These are phyloP conservation scores for Monilinia fructigena DNA, from an alignment of 2,329 filamentous ascomycete genomes.

Conservation along the genomic window DNA sequence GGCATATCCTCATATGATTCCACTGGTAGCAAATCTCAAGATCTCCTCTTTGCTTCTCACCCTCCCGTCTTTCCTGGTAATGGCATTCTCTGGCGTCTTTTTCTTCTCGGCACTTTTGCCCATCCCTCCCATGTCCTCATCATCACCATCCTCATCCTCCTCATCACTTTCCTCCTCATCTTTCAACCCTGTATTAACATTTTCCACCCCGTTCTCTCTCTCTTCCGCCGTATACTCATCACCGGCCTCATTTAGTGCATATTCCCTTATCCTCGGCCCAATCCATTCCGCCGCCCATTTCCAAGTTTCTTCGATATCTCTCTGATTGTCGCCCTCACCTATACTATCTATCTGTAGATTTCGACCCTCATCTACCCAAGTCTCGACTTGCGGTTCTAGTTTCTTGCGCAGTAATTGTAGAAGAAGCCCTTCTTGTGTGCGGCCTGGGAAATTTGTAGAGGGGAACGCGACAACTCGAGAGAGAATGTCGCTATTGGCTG, in stretches of 20 bases:
- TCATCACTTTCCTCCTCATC: conserved; percentile 58
- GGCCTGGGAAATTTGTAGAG: conserved; percentile 70
- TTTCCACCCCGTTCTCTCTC: conserved; percentile 62
- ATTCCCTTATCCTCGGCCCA: conserved; percentile 45
- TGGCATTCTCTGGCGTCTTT: conserved; percentile 23
- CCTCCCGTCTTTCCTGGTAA: conserved; percentile 29
- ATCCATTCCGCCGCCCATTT: conserved; percentile 43
- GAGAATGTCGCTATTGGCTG: conserved; percentile 65
- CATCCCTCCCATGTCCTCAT: conserved; percentile 54
- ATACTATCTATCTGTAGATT: conserved; percentile 41
- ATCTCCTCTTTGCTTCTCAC: conserved; percentile 45
- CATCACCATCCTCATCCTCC: conserved; percentile 51
- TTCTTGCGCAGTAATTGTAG: conserved; percentile 77
- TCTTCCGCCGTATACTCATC: conserved; percentile 73
- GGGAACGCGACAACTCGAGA: conserved; percentile 71
- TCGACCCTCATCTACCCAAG: conserved; percentile 65
- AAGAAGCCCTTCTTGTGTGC: conserved; percentile 64
- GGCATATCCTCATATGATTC: conserved; percentile 29
- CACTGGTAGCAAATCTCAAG: conserved; percentile 52
- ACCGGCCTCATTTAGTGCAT: conserved; percentile 50
- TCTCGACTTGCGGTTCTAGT: conserved; percentile 73
- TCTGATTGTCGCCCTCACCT: conserved; percentile 39
- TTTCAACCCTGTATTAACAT: conserved; percentile 69
- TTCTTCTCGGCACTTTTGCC: conserved; percentile 29
- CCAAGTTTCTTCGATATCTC: conserved; percentile 61